Conservation (phyloP, 371 early-diverging fungal species). For the Funneliformis caledonium region DNA sequence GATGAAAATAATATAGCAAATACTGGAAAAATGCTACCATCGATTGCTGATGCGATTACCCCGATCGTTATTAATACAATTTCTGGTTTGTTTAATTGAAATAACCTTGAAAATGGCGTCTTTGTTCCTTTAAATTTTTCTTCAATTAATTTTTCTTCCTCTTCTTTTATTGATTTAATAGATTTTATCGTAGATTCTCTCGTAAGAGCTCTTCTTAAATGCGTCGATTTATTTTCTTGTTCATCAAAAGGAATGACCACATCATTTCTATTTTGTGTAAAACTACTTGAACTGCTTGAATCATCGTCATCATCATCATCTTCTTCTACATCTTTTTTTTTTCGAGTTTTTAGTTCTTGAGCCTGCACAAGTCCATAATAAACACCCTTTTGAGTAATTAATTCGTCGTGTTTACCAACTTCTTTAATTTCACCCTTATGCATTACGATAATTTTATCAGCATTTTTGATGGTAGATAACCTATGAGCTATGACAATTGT, state of each 20-base stretch:
- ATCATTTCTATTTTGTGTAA: background rate
- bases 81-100: slow-evolving; percentile 41
- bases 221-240: background rate
- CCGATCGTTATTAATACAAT: slow-evolving; percentile 46
- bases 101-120: slow-evolving; percentile 41
- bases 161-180: slow-evolving; percentile 7
- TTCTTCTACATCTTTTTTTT: background rate
- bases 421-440: slow-evolving; percentile 73
- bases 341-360: slow-evolving; percentile 56
- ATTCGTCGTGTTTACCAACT: slow-evolving; percentile 70
- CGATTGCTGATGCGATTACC: slow-evolving; percentile 41
- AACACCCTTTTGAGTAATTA: slow-evolving; percentile 57
- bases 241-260: background rate
- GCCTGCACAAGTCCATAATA: slow-evolving; percentile 63
- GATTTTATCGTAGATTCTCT: background rate
- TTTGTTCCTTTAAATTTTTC: slow-evolving; percentile 39
- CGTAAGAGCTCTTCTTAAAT: slow-evolving; percentile 10
- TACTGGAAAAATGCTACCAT: background rate
- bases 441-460: slow-evolving; percentile 86
- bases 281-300: background rate
- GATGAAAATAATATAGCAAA: background rate
- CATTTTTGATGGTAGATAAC: slow-evolving; percentile 78
- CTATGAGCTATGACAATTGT: slow-evolving; percentile 94
- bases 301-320: slow-evolving; percentile 11
- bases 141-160: background rate